Base-by-base conservation (phyloP, 148 eudicot species). In the Arbutus unedo region DNA sequence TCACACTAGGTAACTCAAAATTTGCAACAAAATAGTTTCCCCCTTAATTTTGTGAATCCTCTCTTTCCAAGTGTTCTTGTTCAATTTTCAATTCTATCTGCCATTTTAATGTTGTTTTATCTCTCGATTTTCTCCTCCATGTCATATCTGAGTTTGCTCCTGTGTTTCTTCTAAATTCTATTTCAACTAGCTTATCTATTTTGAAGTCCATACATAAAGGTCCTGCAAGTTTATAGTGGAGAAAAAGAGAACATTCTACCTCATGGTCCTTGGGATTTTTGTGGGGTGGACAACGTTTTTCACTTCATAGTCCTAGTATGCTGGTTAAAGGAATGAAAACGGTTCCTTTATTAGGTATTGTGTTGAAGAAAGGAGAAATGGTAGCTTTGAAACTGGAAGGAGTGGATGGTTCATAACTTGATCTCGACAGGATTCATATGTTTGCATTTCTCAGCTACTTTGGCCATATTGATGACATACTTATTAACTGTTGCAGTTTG, bases 401-500 rank as follows among this genome's bases (percentile, higher is more conserved):
- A 31, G 54, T 50, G 2, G 10, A 56, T 56, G 70, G 5, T 10
- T 47, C 41, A 48, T 75, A 21, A 75, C 14, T 41, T 49, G n/a
- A 23, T 75, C 41, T 23, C 5, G 56, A 21, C 54, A 19, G 57
- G 25, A 64, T 64, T 25, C 13, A 19, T 50, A 21, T n/a, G n/a
- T 53, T 54, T 73, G 64, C 71, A 6, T 50, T 76, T 23, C 23
- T 41, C 67, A 25, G 62, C 80, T 54, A 72, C 14, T 49, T 6
- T 82, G 78, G 55, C 79, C 57, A n/a, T 78, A 4, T 56, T 47
- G 19, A 47, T 80, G 38, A 21, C 76, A 74, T 74, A 43, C 54
- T 19, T 70, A 62, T 47, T 4, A 15, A 31, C 79, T 41, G 19
- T 81, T 86, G 89, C 91, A 96, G 98, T 59, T 93, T 84, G 94